Evolutionary conservation across 2,329 filamentous ascomycete genomes (phyloP).

Genomic region (Paradendryphiella salina): DNA sequence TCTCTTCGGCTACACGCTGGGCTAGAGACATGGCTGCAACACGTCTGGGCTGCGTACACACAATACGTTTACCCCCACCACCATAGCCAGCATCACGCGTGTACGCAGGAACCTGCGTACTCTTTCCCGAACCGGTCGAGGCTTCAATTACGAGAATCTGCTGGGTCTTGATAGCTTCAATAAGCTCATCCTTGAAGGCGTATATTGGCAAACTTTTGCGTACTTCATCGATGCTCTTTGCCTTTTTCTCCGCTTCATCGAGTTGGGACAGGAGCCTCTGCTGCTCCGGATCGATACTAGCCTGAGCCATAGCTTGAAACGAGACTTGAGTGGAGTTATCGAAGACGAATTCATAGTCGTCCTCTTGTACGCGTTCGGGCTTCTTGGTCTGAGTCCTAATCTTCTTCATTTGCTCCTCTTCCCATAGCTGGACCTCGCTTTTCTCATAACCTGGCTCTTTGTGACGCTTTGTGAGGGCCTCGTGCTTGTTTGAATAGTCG

Average conservation of each 20-base stretch:
- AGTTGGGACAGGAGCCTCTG: constrained; percentile 77
- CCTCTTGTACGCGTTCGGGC: constrained; percentile 73
- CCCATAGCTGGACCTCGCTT: constrained; percentile 96
- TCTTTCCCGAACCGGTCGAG: constrained; percentile 94
- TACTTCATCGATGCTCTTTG: constrained; percentile 85
- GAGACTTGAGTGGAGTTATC: constrained; percentile 84
- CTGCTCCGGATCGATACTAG: constrained; percentile 78
- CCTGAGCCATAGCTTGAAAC: constrained; percentile 65
- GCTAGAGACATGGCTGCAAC: constrained; percentile 98
- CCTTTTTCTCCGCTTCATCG: constrained; percentile 85
- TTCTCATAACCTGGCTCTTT: constrained; percentile 87
- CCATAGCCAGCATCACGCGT: constrained; percentile 65
- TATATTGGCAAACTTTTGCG: constrained; percentile 77
- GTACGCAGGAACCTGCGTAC: constrained; percentile 92
- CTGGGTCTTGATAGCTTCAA: constrained; percentile 81
- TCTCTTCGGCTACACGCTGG: constrained; percentile 89
- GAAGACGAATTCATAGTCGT: constrained; percentile 90
- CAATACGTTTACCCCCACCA: constrained; percentile 73
- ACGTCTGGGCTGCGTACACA: constrained; percentile 90
- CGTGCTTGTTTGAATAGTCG: constrained; percentile 92
- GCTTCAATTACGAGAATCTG: constrained; percentile 91
- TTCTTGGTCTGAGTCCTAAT: constrained; percentile 65
- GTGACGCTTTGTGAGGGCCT: constrained; percentile 83
- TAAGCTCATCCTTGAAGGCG: constrained; percentile 78
- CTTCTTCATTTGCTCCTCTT: constrained; percentile 83